Evolutionary conservation across 148 eudicot genomes (phyloP), one percentile per base, ranked within the genome.

Genomic region (Hydrangea macrophylla): DNA sequence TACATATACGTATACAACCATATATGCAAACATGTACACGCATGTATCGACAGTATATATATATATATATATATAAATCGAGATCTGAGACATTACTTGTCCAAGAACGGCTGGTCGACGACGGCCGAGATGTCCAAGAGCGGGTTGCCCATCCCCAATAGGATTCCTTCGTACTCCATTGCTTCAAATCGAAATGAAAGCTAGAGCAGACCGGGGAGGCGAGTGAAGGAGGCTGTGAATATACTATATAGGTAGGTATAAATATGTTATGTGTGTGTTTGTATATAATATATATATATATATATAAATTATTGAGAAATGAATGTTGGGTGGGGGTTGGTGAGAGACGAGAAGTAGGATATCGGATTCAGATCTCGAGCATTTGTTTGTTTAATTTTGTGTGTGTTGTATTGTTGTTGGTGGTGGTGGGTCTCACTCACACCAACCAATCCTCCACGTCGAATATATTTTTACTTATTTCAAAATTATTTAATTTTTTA

Each of bases 101-200:
- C 61, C 68, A 90, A 68, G 77, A 90, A 90, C 0, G 64, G 80
- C 6, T 81, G 75, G 37, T 90, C 92, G 26, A 90, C 92, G n/a
- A 83, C 90, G 1, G 90, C 83, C 9, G 92, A 87, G 74, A 90
- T 85, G 55, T 88, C 93, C 63, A 88, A 61, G 0, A 88, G 83
- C 20, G 93, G 93, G 62, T 88, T 88, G 13, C 90, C 93, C 93
- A 88, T 88, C 9, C 93, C 93, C 70, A 88, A 60, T 15, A 88
- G 78, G 11, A 88, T 73, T 25, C 87, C 82, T 6, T 88, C 84
- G 73, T 39, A 67, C 79, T 63, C 92, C 90, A 86, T 86, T 76
- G 65, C 50, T 32, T 65, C 36, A 0, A 5, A 66, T 32, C 18
- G 22, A 15, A 9, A 59, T 28, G 48, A 11, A 18, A 22, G 22